Evolutionary conservation across 1,284 basidiomycete species (phyloP), one percentile per base, ranked within the genome.

Genomic region (Phenoliferia sp.): DNA sequence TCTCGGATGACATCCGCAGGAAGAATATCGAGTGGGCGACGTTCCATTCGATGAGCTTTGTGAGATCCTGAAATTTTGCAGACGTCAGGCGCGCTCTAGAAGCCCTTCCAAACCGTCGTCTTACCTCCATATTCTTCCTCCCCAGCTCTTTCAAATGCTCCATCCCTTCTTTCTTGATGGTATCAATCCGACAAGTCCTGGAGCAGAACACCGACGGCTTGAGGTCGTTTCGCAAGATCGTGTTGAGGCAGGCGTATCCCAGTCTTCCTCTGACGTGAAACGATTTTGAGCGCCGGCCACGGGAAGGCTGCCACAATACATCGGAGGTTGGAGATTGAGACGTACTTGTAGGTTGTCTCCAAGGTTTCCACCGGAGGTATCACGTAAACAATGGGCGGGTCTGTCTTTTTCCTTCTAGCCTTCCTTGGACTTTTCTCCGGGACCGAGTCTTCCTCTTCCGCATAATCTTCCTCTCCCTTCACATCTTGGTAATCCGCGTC

Each of bases 91-190:
- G 44, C 26, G 44, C 3, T 29, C 35, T 29, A 48, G 29, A 31
- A 39, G 39, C 5, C 22, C 29, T 36, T 3, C 3, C 15, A 33
- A n/a, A 26, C 19, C 19, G 31, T 19, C 7, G 29, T n/a, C 59
- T 3, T 0, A 62, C 60, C 17, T 84, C 79, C 0, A 85, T 82
- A 73, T 95, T 95, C 78, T 87, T 86, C 50, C 84, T 81, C 2
- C 88, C 92, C 0, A 94, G 81, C 35, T 89, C 87, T 77, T 90
- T 91, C 31, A 88, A 87, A 79, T 86, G 88, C 3, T 90, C 88
- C 63, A 90, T 82, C 5, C 92, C 91, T 71, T 91, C 88, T 72
- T 86, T 71, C 64, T 71, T 84, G 63, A 94, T 86, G 57, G 89
- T 88, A 59, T 89, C 86, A 55, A 92, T 87, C 69, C 78, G 65